Percentiles rank a stretch among this genome's conserved stretches.
Conservation (phyloP, 2,329 filamentous ascomycete species). For the Seiridium cupressi region DNA sequence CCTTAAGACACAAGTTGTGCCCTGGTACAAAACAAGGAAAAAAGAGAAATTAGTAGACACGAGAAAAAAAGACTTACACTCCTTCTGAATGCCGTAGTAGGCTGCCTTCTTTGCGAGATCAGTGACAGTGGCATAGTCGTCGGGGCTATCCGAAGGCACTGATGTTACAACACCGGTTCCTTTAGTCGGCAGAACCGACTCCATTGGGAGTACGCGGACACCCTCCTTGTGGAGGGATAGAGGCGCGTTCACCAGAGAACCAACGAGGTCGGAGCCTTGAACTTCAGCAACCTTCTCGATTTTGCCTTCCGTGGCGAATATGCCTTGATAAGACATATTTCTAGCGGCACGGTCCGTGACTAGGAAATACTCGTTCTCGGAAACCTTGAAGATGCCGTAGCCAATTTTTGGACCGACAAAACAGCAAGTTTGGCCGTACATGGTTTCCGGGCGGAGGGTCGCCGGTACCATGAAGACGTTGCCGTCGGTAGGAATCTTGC, state of each 20-base stretch:
- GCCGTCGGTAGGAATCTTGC: conserved; percentile 74
- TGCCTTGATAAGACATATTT: conserved; percentile 94
- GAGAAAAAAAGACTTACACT: conserved; percentile 43
- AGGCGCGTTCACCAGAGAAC: conserved; percentile 86
- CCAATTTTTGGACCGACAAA: conserved; percentile 89
- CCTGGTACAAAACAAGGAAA: no score
- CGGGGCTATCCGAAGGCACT: conserved; percentile 92
- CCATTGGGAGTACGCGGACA: conserved; percentile 92
- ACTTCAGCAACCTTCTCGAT: conserved; percentile 74
- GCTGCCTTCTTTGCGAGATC: conserved; percentile 94
- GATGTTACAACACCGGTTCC: conserved; percentile 96
- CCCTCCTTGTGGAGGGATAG: conserved; percentile 81
- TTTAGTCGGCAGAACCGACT: conserved; percentile 86
- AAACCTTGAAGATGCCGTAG: conserved; percentile 84
- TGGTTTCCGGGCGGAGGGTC: conserved; percentile 91
- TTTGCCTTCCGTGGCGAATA: conserved; percentile 75
- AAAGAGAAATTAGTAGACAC: no score
- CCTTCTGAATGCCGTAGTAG: conserved; percentile 93
- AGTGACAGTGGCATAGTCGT: conserved; percentile 86
- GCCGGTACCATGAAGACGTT: conserved; percentile 89
- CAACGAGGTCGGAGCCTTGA: conserved; percentile 76
- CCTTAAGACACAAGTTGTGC: no score
- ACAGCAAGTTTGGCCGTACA: conserved; percentile 97
- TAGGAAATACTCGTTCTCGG: conserved; percentile 78
- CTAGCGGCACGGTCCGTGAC: conserved; percentile 81